Conservation (phyloP, 179 eudicot species). For the Beta lomatogona region DNA sequence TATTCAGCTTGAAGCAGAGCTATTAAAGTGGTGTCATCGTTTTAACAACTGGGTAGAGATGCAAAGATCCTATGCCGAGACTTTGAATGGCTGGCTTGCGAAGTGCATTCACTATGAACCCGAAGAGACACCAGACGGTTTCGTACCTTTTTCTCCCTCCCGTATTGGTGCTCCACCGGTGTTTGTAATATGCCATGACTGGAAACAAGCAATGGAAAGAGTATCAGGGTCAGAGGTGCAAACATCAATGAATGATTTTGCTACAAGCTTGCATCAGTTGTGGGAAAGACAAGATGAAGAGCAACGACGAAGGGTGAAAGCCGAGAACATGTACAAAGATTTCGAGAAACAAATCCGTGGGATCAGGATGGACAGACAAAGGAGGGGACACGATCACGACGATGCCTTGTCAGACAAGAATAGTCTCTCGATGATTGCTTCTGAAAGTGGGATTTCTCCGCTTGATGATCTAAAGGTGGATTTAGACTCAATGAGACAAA, state of each 20-base stretch:
- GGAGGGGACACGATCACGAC: slow-evolving; percentile 39
- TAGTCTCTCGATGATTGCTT: slow-evolving; percentile 56
- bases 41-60: slow-evolving; percentile 72
- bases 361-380: slow-evolving; percentile 41
- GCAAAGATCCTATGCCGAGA: slow-evolving; percentile 72
- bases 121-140: slow-evolving; percentile 77
- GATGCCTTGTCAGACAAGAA: slow-evolving; percentile 51
- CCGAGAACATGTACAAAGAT: slow-evolving; percentile 68
- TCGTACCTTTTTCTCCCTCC: slow-evolving; percentile 79
- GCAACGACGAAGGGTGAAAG: slow-evolving; percentile 64
- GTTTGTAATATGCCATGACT: slow-evolving; percentile 82
- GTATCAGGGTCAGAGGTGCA: slow-evolving; percentile 60
- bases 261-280: slow-evolving; percentile 59
- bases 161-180: slow-evolving; percentile 84
- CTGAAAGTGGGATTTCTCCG: slow-evolving; percentile 64
- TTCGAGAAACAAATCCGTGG: slow-evolving; percentile 54
- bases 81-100: slow-evolving; percentile 76
- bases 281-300: slow-evolving; percentile 88
- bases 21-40: slow-evolving; percentile 61
- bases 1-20: slow-evolving; percentile 74
- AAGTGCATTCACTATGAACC: slow-evolving; percentile 68
- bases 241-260: slow-evolving; percentile 69
- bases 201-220: slow-evolving; percentile 79
- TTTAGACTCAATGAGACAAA: slow-evolving; percentile 66
- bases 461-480: slow-evolving; percentile 83